phyloP scores from a whole-genome alignment of 2,329 filamentous ascomycete genomes.

The Fusarium pilosicola region DNA sequence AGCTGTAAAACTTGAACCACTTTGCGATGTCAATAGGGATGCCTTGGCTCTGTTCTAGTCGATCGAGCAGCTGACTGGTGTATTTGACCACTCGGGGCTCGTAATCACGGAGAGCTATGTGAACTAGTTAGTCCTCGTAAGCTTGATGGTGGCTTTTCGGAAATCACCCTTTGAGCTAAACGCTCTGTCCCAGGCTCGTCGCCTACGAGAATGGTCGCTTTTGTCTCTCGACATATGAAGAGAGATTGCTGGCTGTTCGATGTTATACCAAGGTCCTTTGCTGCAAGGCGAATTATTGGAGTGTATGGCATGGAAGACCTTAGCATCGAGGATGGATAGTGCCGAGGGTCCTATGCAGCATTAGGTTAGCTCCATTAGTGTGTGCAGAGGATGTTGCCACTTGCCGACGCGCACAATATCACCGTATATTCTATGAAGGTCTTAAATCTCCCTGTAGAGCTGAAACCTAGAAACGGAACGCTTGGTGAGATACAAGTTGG shows the following conservation, averaged over 20 bases:
- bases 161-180: background rate
- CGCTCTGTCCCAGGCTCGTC: background rate
- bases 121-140: rapidly evolving
- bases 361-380: rapidly evolving
- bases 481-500: background rate
- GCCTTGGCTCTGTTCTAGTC: rapidly evolving
- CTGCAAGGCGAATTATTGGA: background rate
- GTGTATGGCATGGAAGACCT: background rate
- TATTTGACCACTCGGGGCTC: background rate
- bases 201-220: background rate
- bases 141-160: rapidly evolving
- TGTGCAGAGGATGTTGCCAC: rapidly evolving
- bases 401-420: background rate
- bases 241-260: background rate
- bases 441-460: background rate
- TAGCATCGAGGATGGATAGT: background rate
- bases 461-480: background rate
- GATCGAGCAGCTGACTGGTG: background rate
- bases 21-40: background rate
- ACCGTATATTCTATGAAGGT: background rate
- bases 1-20: background rate
- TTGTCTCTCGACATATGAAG: background rate
- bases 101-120: background rate
- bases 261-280: background rate
- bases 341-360: background rate